Conservation (phyloP, 768 basidiomycete genomes). For the Termitomyces sp. region DNA sequence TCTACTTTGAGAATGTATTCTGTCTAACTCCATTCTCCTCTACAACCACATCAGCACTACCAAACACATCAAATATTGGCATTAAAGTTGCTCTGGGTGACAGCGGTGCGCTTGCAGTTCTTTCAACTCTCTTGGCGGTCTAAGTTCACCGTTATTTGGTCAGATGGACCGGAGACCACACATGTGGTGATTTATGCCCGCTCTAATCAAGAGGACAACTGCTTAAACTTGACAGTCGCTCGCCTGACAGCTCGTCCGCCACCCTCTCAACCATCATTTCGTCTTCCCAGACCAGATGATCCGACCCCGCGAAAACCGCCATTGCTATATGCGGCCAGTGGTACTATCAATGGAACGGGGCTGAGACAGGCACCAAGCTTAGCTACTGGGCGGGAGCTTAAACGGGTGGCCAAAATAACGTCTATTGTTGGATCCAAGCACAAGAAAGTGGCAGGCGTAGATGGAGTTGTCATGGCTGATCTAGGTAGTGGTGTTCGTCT, state of each 20-base stretch:
- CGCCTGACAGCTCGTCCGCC: slow-evolving; percentile 40
- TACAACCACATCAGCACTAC: slow-evolving; percentile 18
- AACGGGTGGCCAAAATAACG: slow-evolving; percentile 8
- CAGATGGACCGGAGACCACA: slow-evolving; percentile 67
- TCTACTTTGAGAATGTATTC: slow-evolving; percentile 69
- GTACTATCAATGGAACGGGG: slow-evolving; percentile 8
- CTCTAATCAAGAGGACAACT: slow-evolving; percentile 14
- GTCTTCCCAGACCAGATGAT: slow-evolving; percentile 66
- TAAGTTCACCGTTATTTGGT: not conserved
- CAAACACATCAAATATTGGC: slow-evolving; percentile 41
- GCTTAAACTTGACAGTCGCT: slow-evolving; percentile 47
- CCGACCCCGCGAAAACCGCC: slow-evolving; percentile 73
- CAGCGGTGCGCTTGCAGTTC: slow-evolving; percentile 38
- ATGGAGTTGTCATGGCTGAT: slow-evolving; percentile 22
- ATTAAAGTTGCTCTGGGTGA: slow-evolving; percentile 69
- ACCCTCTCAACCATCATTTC: slow-evolving; percentile 23
- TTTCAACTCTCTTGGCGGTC: not conserved
- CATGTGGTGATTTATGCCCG: slow-evolving; percentile 53
- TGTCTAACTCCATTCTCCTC: slow-evolving; percentile 40
- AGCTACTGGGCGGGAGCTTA: slow-evolving; percentile 10
- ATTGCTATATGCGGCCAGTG: slow-evolving; percentile 21
- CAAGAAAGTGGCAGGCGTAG: slow-evolving; percentile 22
- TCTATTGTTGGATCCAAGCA: slow-evolving; percentile 20
- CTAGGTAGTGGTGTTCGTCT: slow-evolving; percentile 33
- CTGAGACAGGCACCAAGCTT: slow-evolving; percentile 27